Evolutionary conservation across 2,329 filamentous ascomycete species (phyloP).

Genomic region (Tolypocladium inflatum): DNA sequence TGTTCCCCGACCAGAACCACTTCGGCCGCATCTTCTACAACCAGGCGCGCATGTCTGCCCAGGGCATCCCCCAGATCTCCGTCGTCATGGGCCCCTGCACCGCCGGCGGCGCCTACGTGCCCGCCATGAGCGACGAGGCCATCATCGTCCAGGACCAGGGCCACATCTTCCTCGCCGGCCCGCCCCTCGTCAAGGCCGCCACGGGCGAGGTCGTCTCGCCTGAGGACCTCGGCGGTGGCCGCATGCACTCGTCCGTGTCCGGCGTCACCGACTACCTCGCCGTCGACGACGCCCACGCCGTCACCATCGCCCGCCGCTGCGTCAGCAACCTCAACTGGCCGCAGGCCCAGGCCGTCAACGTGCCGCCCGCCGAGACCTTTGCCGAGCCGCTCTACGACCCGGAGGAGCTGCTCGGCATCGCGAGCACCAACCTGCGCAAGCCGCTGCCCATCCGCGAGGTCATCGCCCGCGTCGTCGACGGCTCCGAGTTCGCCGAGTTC

Average conservation of each 20-base stretch:
- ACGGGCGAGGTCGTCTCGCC: slow-evolving; percentile 87
- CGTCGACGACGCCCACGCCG: slow-evolving; percentile 85
- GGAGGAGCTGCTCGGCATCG: slow-evolving; percentile 76
- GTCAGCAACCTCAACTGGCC: slow-evolving; percentile 89
- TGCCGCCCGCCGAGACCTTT: slow-evolving; percentile 34
- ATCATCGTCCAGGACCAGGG: slow-evolving; percentile 94
- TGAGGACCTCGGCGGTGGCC: slow-evolving; percentile 84
- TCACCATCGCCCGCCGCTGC: slow-evolving; percentile 75
- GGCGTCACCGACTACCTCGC: slow-evolving; percentile 94
- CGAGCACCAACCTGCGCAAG: slow-evolving; percentile 79
- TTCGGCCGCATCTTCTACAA: slow-evolving; percentile 98
- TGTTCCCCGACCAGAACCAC: slow-evolving; percentile 90
- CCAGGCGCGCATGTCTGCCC: slow-evolving; percentile 83
- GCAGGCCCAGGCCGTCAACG: slow-evolving; percentile 27
- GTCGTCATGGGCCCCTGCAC: slow-evolving; percentile 98
- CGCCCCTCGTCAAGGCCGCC: slow-evolving; percentile 89
- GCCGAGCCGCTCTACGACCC: slow-evolving; percentile 73
- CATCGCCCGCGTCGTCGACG: slow-evolving; percentile 87
- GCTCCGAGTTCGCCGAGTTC: slow-evolving; percentile 85
- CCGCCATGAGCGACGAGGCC: slow-evolving; percentile 93
- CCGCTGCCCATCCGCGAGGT: slow-evolving; percentile 82
- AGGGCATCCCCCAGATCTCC: slow-evolving; percentile 84
- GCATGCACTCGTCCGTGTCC: slow-evolving; percentile 80
- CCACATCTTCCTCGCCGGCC: slow-evolving; percentile 94
- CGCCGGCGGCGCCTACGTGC: slow-evolving; percentile 89